phyloP scores from a whole-genome alignment of 306 rosid species.

The Quillaja saponaria region DNA sequence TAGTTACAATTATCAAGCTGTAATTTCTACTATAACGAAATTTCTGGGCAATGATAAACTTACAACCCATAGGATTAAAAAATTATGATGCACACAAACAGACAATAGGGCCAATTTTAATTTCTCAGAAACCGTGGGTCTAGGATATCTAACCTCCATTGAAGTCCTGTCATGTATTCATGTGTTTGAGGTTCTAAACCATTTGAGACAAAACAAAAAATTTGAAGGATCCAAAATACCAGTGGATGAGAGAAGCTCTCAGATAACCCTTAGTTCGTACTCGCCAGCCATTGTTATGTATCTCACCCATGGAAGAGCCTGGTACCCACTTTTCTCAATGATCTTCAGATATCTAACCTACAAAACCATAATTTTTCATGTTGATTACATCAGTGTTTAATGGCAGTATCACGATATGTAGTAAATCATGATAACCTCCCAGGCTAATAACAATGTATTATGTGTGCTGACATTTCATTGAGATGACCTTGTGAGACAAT shows the following conservation, averaged over 20 bases:
- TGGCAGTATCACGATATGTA: not conserved
- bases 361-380: constrained; percentile 31
- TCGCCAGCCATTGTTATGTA: constrained; percentile 99
- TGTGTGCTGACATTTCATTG: constrained; percentile 14
- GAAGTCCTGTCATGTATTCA: constrained; percentile 29
- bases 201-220: constrained; percentile 27
- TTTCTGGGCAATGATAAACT: constrained; percentile 41
- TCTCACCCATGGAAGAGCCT: constrained; percentile 99
- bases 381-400: constrained; percentile 18
- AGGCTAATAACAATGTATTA: constrained; percentile 1
- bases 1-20: constrained; percentile 20
- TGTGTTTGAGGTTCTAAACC: constrained; percentile 26
- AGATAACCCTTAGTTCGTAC: constrained; percentile 87
- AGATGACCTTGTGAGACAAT: constrained; percentile 9
- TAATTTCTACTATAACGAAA: constrained; percentile 28
- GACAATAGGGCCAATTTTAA: constrained; percentile 38
- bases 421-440: constrained; percentile 8
- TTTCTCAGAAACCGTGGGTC: constrained; percentile 12
- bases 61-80: constrained; percentile 34
- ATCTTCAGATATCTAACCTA: constrained; percentile 95
- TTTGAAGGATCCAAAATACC: constrained; percentile 30
- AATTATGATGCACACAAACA: constrained; percentile 31
- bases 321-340: constrained; percentile 95
- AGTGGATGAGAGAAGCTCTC: constrained; percentile 32
- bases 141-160: constrained; percentile 19